Evolutionary conservation across 129 eudicot genomes (phyloP), one percentile per base, ranked within the genome.

Genomic region (Solidago caesia): DNA sequence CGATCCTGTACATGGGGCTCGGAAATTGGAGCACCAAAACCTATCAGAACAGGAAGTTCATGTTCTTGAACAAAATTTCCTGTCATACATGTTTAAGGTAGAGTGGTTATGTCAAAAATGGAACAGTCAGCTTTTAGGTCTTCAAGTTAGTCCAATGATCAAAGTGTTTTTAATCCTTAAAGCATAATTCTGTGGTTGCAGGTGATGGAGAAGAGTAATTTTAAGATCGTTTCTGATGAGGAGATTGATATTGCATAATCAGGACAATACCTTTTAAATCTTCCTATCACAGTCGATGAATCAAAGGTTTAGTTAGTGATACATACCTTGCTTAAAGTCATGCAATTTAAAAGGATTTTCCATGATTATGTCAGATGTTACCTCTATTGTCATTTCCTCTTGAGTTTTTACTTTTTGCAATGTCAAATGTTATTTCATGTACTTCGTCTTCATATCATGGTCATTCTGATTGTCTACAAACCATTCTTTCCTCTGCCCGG

Each of bases 171-270:
- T 46, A 11, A n/a, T n/a, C 64, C 11, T 52, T 49, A 64, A 51
- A 48, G 62, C 59, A 59, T 15, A 77, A 12, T 57, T 33, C 27
- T 5, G 44, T 64, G 16, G 69, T 27, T 80, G 64, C 80, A 89
- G 97, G 83, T 92, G 16, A 89, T 92, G 98, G 96, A 92, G 11
- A 92, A 92, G 82, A 92, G 98, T 87, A 89, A 92, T 75, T 92
- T 92, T 47, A 92, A 93, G 79, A 80, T 93, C 27, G 89, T 87
- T 41, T 86, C 89, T 4, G 80, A 93, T 68, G 98, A 93, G 51
- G 98, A 93, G 84, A 86, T 88, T 83, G 97, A 85, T 5, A 79
- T 93, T 77, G 98, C 98, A 63, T 92, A 83, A 45, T 83, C 92
- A 0, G 98, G 96, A 53, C 92, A 93, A 75, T 93, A 93, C 88